phyloP scores from a whole-genome alignment of 2,329 filamentous ascomycete species.

The Eurotiales sp. region DNA sequence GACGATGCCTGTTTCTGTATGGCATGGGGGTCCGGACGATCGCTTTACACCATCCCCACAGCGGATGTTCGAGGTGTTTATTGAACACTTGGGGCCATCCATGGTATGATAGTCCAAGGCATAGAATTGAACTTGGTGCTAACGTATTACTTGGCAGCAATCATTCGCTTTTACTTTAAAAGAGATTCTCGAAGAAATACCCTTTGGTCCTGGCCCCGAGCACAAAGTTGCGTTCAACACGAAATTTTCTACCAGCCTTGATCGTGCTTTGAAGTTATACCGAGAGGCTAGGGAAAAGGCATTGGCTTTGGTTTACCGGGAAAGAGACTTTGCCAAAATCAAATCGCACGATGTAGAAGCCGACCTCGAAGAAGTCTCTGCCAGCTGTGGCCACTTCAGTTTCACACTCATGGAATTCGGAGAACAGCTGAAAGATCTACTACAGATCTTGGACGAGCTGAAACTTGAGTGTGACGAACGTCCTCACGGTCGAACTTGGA shows the following conservation, averaged over 20 bases:
- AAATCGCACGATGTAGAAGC: constrained; percentile 74
- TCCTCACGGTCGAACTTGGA: constrained; percentile 65
- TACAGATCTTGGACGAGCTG: constrained; percentile 80
- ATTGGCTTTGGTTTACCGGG: constrained; percentile 73
- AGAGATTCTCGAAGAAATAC: constrained; percentile 81
- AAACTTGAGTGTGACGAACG: constrained; percentile 64
- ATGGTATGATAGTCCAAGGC: constrained; percentile 52
- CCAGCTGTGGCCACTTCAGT: constrained; percentile 95
- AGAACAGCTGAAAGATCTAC: constrained; percentile 78
- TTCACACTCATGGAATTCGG: constrained; percentile 89
- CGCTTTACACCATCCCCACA: constrained; percentile 48
- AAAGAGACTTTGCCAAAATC: constrained; percentile 66
- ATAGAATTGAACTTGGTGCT: constrained; percentile 3
- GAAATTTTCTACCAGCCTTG: constrained; percentile 74
- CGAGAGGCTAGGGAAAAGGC: constrained; percentile 71
- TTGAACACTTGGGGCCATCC: constrained; percentile 80
- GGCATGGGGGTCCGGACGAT: constrained; percentile 12
- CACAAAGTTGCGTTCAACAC: constrained; percentile 71
- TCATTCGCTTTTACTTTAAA: constrained; percentile 89
- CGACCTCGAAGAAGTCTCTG: constrained; percentile 94
- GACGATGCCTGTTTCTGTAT: constrained; percentile 10
- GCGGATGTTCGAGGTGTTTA: constrained; percentile 90
- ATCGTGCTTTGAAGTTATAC: constrained; percentile 77
- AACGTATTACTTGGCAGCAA: constrained; percentile 49
- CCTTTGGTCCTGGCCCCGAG: constrained; percentile 67